Conservation (phyloP, 1,139 yeast species). For the Geotrichum siamense region DNA sequence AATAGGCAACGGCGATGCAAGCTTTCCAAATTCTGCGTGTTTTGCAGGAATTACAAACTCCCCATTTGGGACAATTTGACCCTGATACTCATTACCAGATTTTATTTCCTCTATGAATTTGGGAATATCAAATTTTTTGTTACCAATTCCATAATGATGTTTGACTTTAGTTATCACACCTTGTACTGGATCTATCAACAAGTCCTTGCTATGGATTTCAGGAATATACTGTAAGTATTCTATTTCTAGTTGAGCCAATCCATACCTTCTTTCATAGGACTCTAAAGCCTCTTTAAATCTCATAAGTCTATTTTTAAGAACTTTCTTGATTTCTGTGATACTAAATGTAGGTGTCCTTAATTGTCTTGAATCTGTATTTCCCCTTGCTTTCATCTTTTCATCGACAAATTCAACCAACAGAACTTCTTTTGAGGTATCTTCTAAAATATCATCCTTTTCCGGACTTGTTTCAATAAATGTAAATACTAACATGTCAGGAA, state of each 20-base stretch:
- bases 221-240: slow-evolving; percentile 44
- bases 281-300: slow-evolving; percentile 45
- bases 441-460: slow-evolving; percentile 29
- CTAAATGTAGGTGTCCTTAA: slow-evolving; percentile 42
- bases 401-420: slow-evolving; percentile 75
- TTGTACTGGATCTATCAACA: slow-evolving; percentile 22
- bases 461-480: slow-evolving; percentile 49
- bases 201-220: neutral
- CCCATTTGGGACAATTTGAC: slow-evolving; percentile 51
- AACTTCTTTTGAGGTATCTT: slow-evolving; percentile 41
- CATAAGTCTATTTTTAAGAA: slow-evolving; percentile 52
- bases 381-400: slow-evolving; percentile 43
- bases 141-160: neutral
- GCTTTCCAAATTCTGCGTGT: slow-evolving; percentile 41
- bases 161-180: slow-evolving; percentile 16
- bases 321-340: slow-evolving; percentile 46
- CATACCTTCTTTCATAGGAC: slow-evolving; percentile 34
- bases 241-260: slow-evolving; percentile 33
- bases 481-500: slow-evolving; percentile 62
- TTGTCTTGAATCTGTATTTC: neutral
- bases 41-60: slow-evolving; percentile 40
- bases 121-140: slow-evolving; percentile 33
- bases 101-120: slow-evolving; percentile 46
- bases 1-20: slow-evolving; percentile 37
- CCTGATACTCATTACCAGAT: slow-evolving; percentile 37